A percentile compares a stretch with the other conserved stretches of the same genome.
phyloP scores from a whole-genome alignment of 345 rosid genomes.

The Nephelium lappaceum region DNA sequence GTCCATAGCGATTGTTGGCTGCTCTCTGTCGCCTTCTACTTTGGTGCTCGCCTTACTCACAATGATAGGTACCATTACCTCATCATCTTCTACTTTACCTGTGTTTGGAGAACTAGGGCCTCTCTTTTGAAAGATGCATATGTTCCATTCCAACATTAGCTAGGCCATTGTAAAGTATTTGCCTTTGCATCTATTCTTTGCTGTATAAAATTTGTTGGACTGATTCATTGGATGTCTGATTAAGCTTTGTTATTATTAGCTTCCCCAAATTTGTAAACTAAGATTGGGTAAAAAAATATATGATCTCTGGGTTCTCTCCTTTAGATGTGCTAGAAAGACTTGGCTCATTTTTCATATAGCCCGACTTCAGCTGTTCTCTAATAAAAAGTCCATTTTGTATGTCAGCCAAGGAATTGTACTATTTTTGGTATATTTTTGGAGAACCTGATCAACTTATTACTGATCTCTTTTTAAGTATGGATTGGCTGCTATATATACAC shows the following conservation, averaged over 20 bases:
- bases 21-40: constrained; percentile 75
- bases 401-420: not conserved
- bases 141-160: not conserved
- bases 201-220: not conserved
- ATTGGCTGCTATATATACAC: not conserved
- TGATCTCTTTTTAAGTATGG: not conserved
- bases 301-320: not conserved
- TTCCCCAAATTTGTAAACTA: not conserved
- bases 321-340: not conserved
- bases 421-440: not conserved
- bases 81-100: not conserved
- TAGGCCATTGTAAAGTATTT: not conserved
- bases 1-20: constrained; percentile 90
- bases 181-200: not conserved
- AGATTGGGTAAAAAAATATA: not conserved
- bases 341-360: not conserved
- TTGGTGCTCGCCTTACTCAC: constrained; percentile 78
- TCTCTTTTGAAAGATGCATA: not conserved
- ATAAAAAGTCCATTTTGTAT: not conserved
- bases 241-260: constrained; percentile 1
- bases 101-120: not conserved
- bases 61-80: constrained; percentile 54
- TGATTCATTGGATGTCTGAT: not conserved
- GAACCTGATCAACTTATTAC: not conserved
- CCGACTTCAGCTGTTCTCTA: not conserved